Evolutionary conservation across 73 alveolate genomes (phyloP), one percentile per base, ranked within the genome.

Genomic region (Tetrahymena borealis): DNA sequence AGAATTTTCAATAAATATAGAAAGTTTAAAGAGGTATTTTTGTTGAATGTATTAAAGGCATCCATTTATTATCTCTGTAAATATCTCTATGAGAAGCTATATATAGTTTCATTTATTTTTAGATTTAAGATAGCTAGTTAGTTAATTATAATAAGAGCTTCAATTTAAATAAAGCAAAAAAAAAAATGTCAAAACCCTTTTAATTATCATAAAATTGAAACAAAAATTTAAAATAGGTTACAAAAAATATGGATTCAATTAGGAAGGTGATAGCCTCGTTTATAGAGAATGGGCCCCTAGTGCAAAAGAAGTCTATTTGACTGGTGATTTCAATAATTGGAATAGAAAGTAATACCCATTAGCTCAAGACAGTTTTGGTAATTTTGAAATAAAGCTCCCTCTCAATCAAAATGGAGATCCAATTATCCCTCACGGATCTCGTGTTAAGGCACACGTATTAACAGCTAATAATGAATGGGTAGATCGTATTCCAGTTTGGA

Each of bases 201-300:
- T n/a, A n/a, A n/a, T n/a, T n/a, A n/a, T n/a, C n/a, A n/a, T n/a
- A n/a, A n/a, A n/a, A n/a, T 7, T 41, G 33, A 41, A 60, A 40
- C 11, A 79, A 39, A 78, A 39, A 38, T 10, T 33, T 28, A 4
- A 20, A 37, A 79, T 32, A 78, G 91, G 95, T 33, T 93, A 93
- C 28, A 92, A 93, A 37, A 93, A 90, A 85, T 93, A 93, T 79
- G 95, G 95, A 20, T 85, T 93, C 32, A 39, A 79, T 24, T 32
- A 79, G 16, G 78, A 90, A 40, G 95, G 91, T 28, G 40, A 90
- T 40, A 92, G 92, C 5, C 90, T 93, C 10, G 39, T 78, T 31
- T 93, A 93, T 95, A 94, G 96, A 94, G 99, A 98, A 96, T 98
- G 99, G 98, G 99, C 99, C 8, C 99, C 99, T 36, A 96, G 96